Conservation (phyloP, 129 eudicot species). For the Kitagawia praeruptora region DNA sequence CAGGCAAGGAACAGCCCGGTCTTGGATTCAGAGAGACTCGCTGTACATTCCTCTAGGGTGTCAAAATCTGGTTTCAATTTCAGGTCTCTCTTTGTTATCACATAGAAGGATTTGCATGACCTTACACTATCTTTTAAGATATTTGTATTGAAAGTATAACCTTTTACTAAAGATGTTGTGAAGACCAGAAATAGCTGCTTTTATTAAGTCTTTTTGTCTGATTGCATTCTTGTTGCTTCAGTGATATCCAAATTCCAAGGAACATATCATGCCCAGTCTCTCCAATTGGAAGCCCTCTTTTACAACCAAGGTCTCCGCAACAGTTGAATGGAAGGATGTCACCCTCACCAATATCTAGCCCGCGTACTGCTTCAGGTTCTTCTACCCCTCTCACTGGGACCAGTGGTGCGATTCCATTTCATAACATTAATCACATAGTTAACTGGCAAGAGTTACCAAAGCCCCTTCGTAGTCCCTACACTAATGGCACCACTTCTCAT, state of each 20-base stretch:
- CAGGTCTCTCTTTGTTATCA: conserved; percentile 43
- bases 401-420: conserved; percentile 50
- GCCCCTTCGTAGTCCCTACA: conserved; percentile 31
- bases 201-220: neutral
- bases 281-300: conserved; percentile 92
- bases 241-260: conserved; percentile 68
- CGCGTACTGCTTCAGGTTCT: conserved; percentile 78
- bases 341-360: conserved; percentile 89
- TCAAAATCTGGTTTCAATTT: conserved; percentile 56
- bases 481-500: conserved; percentile 39
- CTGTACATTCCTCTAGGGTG: conserved; percentile 82
- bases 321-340: conserved; percentile 73
- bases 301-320: conserved; percentile 75
- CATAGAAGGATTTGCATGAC: neutral
- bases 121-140: neutral
- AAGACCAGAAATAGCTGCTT: neutral
- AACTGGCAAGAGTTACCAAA: conserved; percentile 62
- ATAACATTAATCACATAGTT: conserved; percentile 46
- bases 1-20: conserved; percentile 52
- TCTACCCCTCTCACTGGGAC: conserved; percentile 70
- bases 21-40: conserved; percentile 63
- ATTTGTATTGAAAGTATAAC: neutral
- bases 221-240: conserved; percentile 28
- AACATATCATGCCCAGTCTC: conserved; percentile 94
- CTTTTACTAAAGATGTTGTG: neutral